Percentiles rank a stretch among this genome's conserved stretches.
phyloP scores from a whole-genome alignment of 2,329 filamentous ascomycete species.

The Xylaria multiplex region DNA sequence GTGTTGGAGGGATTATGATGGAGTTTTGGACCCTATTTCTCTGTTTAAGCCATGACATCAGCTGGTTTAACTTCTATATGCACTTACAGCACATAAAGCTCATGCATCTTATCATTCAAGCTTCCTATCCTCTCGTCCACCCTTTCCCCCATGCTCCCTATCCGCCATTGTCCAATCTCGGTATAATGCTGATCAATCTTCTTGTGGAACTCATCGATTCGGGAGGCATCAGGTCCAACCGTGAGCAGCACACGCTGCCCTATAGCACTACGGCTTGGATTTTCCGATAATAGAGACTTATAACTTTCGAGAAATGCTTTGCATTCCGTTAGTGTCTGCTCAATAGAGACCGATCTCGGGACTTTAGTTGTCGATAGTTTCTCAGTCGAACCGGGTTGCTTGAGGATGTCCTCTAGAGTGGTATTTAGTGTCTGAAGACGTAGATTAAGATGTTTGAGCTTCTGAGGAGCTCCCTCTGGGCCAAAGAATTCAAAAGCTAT shows the following conservation, averaged over 20 bases:
- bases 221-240: slow-evolving; percentile 34
- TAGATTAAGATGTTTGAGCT: slow-evolving; percentile 39
- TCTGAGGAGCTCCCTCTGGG: slow-evolving; percentile 35
- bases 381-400: slow-evolving; percentile 26
- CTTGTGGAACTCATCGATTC: slow-evolving; percentile 39
- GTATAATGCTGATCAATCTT: slow-evolving; percentile 39
- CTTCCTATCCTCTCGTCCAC: slow-evolving; percentile 5
- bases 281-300: slow-evolving; percentile 33
- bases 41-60: neutral
- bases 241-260: slow-evolving; percentile 33
- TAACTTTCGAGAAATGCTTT: slow-evolving; percentile 41
- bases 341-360: slow-evolving; percentile 32
- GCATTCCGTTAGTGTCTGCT: slow-evolving; percentile 41
- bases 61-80: neutral
- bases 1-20: slow-evolving; percentile 23
- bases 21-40: slow-evolving; percentile 14
- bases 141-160: slow-evolving; percentile 13
- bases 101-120: slow-evolving; percentile 15
- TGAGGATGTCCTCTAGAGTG: slow-evolving; percentile 33
- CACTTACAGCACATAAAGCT: slow-evolving; percentile 27
- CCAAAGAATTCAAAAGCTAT: slow-evolving; percentile 40
- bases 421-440: slow-evolving; percentile 39
- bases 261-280: slow-evolving; percentile 16
- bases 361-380: slow-evolving; percentile 31
- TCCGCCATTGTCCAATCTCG: slow-evolving; percentile 37